phyloP scores from a whole-genome alignment of 2,329 filamentous ascomycete genomes.

The Hortaea sp. region DNA sequence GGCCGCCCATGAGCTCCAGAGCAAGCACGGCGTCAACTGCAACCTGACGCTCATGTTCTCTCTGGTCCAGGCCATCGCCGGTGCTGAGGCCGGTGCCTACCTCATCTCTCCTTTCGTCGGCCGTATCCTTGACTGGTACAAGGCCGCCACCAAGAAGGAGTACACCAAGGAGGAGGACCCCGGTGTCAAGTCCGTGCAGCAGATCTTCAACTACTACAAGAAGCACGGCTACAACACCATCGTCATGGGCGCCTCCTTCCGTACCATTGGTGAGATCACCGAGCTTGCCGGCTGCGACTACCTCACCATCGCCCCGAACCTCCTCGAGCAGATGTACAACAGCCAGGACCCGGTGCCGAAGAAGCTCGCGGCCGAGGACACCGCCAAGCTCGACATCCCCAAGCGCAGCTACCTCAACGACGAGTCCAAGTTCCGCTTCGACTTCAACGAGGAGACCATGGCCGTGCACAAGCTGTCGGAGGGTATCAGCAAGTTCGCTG shows the following conservation, averaged over 20 bases:
- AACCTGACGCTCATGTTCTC: slow-evolving; percentile 99
- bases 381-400: slow-evolving; percentile 61
- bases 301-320: slow-evolving; percentile 90
- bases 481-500: slow-evolving; percentile 98
- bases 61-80: slow-evolving; percentile 82
- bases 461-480: slow-evolving; percentile 98
- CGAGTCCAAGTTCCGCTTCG: slow-evolving; percentile 89
- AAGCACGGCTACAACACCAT: slow-evolving; percentile 99
- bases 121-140: slow-evolving; percentile 99
- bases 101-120: slow-evolving; percentile 99
- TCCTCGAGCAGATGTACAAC: slow-evolving; percentile 90
- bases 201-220: slow-evolving; percentile 99
- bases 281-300: slow-evolving; percentile 98
- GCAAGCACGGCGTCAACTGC: slow-evolving; percentile 91
- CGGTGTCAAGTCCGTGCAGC: slow-evolving; percentile 85
- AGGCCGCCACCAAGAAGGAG: slow-evolving; percentile 88
- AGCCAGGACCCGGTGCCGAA: slow-evolving; percentile 70
- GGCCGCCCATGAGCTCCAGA: slow-evolving; percentile 93
- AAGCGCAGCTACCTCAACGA: slow-evolving; percentile 87
- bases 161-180: slow-evolving; percentile 86
- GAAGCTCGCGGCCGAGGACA: slow-evolving; percentile 72
- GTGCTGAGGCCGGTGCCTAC: slow-evolving; percentile 89
- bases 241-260: slow-evolving; percentile 99
- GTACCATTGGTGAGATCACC: slow-evolving; percentile 90
- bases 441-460: slow-evolving; percentile 99